These are phyloP conservation scores for Aspergillus transmontanensis DNA, from an alignment of 2,329 filamentous ascomycete species.

Conservation along the genomic window DNA sequence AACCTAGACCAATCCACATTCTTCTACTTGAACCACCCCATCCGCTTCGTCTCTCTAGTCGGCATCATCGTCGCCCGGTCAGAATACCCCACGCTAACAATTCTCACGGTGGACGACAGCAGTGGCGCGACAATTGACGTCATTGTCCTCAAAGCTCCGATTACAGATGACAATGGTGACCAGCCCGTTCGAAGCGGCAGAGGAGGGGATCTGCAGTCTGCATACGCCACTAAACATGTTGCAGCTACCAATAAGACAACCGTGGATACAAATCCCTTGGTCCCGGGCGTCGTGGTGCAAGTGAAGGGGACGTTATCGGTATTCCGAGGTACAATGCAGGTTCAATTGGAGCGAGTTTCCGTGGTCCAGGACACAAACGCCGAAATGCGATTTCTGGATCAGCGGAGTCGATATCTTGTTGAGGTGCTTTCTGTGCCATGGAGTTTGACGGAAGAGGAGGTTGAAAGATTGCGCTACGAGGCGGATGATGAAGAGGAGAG, in stretches of 20 bases:
- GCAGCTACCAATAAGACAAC: slow-evolving; percentile 35
- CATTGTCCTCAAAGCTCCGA: slow-evolving; percentile 43
- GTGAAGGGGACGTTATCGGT: slow-evolving; percentile 58
- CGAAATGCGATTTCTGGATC: slow-evolving; percentile 57
- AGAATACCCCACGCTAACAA: slow-evolving; percentile 54
- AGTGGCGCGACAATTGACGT: slow-evolving; percentile 62
- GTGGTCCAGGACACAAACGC: slow-evolving; percentile 55
- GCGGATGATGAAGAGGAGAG: slow-evolving; percentile 43
- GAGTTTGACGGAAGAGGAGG: slow-evolving; percentile 50
- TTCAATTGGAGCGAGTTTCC: slow-evolving; percentile 57
- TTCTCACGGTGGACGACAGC: slow-evolving; percentile 63
- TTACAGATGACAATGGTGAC: slow-evolving; percentile 1
- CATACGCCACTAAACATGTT: slow-evolving; percentile 19
- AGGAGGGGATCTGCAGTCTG: background rate
- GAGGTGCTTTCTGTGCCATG: slow-evolving; percentile 57
- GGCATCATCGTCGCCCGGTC: slow-evolving; percentile 68
- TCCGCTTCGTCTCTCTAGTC: slow-evolving; percentile 72
- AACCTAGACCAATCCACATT: slow-evolving; percentile 56
- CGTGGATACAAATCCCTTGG: slow-evolving; percentile 50
- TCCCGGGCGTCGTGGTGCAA: slow-evolving; percentile 56
- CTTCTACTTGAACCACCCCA: slow-evolving; percentile 73
- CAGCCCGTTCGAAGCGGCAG: background rate
- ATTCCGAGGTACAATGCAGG: slow-evolving; percentile 55
- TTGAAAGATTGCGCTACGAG: slow-evolving; percentile 45
- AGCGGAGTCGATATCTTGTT: slow-evolving; percentile 52